These are phyloP conservation scores for Vanrija pseudolonga DNA, from an alignment of 1,284 basidiomycete species.

Conservation along the genomic window DNA sequence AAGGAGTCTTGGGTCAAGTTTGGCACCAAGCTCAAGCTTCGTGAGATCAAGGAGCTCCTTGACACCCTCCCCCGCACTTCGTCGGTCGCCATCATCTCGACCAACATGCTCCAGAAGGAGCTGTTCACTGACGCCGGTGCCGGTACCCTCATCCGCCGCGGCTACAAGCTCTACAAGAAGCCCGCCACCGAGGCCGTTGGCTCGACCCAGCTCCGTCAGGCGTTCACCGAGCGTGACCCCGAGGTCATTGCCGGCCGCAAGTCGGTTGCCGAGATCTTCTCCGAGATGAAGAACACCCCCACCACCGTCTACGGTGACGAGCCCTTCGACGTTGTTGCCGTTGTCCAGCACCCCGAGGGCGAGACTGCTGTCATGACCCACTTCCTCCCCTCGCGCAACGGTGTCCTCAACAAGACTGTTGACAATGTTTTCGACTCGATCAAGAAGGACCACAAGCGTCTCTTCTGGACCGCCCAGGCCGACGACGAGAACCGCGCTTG, in stretches of 20 bases:
- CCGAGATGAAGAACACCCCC: slow-evolving; percentile 71
- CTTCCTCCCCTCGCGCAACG: slow-evolving; percentile 80
- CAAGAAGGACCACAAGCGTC: slow-evolving; percentile 86
- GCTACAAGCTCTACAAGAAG: slow-evolving; percentile 96
- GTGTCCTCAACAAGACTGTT: slow-evolving; percentile 87
- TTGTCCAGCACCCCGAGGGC: slow-evolving; percentile 86
- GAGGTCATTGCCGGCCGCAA: slow-evolving; percentile 80
- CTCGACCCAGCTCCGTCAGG: slow-evolving; percentile 85
- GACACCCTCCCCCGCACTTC: slow-evolving; percentile 97
- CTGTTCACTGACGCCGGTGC: slow-evolving; percentile 98
- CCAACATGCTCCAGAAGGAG: slow-evolving; percentile 91
- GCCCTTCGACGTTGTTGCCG: slow-evolving; percentile 89
- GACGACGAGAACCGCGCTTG: slow-evolving; percentile 95
- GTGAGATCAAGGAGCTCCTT: slow-evolving; percentile 98
- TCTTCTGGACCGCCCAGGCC: slow-evolving; percentile 94
- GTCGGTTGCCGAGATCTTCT: slow-evolving; percentile 85
- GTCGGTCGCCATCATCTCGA: slow-evolving; percentile 96
- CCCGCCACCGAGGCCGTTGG: slow-evolving; percentile 76
- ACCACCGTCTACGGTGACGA: slow-evolving; percentile 98
- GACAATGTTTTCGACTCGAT: slow-evolving; percentile 97
- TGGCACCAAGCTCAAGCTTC: slow-evolving; percentile 97
- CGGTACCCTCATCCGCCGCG: slow-evolving; percentile 93
- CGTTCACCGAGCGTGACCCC: slow-evolving; percentile 90
- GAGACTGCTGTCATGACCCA: slow-evolving; percentile 91
- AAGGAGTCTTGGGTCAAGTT: slow-evolving; percentile 99